Conservation (phyloP, 345 rosid species). For the Trapa bicornis region DNA sequence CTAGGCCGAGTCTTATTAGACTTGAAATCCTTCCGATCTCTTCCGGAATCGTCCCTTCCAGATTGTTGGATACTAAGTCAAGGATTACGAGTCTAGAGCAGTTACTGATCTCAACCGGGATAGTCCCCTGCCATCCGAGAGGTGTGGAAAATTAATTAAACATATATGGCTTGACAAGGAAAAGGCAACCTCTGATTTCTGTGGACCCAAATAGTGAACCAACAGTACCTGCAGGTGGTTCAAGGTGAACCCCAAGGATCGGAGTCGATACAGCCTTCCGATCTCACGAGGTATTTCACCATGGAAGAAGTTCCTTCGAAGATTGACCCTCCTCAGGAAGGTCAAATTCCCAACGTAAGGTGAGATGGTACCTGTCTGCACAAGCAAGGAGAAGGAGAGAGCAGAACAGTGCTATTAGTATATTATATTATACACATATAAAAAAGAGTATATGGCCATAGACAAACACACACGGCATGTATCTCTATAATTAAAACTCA, state of each 20-base stretch:
- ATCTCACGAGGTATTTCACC: constrained; percentile 15
- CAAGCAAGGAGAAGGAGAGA: background rate
- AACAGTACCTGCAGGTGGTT: constrained; percentile 13
- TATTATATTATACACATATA: too few relatives aligned
- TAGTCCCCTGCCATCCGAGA: constrained; percentile 5
- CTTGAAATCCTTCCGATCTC: constrained; percentile 16
- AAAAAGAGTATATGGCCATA: background rate
- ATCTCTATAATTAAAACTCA: too few relatives aligned
- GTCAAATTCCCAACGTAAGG: constrained; percentile 20
- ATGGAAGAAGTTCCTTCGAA: constrained; percentile 14
- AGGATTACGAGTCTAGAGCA: constrained; percentile 16
- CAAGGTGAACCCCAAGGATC: background rate
- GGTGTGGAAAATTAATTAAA: background rate
- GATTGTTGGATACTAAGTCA: constrained; percentile 11
- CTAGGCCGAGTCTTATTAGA: constrained; percentile 11
- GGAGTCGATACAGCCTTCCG: constrained; percentile 14
- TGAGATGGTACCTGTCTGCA: constrained; percentile 14
- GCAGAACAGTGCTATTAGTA: too few relatives aligned
- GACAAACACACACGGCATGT: too few relatives aligned
- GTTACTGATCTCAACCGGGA: constrained; percentile 13
- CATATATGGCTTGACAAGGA: background rate
- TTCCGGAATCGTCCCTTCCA: constrained; percentile 15
- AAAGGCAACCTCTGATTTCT: background rate
- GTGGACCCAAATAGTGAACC: background rate
- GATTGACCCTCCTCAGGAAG: constrained; percentile 10